A percentile compares a stretch with the other conserved stretches of the same genome.
Conservation (phyloP, 2,329 filamentous ascomycete genomes). For the Fonsecaea erecta region DNA sequence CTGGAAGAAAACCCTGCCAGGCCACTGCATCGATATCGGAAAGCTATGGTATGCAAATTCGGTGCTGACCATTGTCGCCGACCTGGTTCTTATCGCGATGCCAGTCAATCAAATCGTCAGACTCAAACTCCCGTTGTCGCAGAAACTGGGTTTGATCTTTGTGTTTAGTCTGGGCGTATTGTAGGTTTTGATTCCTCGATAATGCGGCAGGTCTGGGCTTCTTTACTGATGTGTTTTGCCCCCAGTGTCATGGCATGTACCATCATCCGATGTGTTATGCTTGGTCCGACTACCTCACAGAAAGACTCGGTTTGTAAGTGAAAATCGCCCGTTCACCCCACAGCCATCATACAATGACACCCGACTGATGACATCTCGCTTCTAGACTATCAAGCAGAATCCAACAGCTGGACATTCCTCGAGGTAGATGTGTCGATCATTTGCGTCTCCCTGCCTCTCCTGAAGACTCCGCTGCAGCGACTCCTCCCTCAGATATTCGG, state of each 20-base stretch:
- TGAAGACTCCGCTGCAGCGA: conserved; percentile 48
- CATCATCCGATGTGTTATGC: conserved; percentile 18
- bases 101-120: conserved; percentile 34
- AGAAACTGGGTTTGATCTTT: conserved; percentile 35
- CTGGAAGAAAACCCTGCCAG: conserved; percentile 32
- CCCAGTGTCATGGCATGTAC: conserved; percentile 25
- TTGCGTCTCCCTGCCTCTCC: conserved; percentile 46
- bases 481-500: conserved; percentile 48
- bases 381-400: conserved; percentile 21
- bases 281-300: conserved; percentile 16
- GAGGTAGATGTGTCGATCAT: conserved; percentile 24
- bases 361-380: background rate
- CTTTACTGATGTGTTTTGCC: background rate
- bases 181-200: conserved; percentile 26
- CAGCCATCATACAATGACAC: background rate
- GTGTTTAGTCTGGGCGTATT: conserved; percentile 39
- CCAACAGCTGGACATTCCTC: conserved; percentile 25
- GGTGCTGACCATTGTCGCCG: conserved; percentile 36
- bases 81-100: conserved; percentile 34
- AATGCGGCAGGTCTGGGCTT: background rate
- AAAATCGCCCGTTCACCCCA: background rate
- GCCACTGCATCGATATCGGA: conserved; percentile 32
- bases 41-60: conserved; percentile 32
- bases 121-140: conserved; percentile 36
- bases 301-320: conserved; percentile 22